These are phyloP conservation scores for Pythium apleroticum DNA, from an alignment of 352 stramenopile genomes.

Conservation along the genomic window DNA sequence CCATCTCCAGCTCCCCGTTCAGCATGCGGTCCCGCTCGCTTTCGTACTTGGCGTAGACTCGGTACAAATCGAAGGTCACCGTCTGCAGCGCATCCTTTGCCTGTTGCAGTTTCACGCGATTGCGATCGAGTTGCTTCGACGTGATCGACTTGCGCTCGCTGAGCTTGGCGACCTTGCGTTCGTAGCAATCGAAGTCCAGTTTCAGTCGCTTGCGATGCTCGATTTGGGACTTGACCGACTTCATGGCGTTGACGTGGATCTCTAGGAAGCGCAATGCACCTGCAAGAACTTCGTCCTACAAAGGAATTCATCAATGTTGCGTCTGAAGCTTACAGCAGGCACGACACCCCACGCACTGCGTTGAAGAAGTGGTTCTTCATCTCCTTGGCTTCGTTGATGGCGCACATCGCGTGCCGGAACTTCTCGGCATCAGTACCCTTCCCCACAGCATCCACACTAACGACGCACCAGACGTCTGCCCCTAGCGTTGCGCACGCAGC, in stretches of 20 bases:
- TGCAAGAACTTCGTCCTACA: constrained; percentile 58
- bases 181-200: constrained; percentile 73
- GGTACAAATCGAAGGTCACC: constrained; percentile 66
- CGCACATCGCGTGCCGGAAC: constrained; percentile 71
- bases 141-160: constrained; percentile 21
- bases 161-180: constrained; percentile 49
- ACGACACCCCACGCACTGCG: constrained; percentile 31
- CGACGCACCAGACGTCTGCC: constrained; percentile 73
- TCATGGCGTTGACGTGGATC: constrained; percentile 79
- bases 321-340: neutral
- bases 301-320: neutral
- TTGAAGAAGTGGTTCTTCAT: constrained; percentile 78
- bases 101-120: constrained; percentile 52
- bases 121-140: constrained; percentile 48
- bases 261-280: constrained; percentile 65
- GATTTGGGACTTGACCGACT: constrained; percentile 71
- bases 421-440: constrained; percentile 67
- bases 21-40: constrained; percentile 74
- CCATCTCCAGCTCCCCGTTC: constrained; percentile 78
- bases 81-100: constrained; percentile 45
- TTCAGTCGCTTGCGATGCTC: constrained; percentile 62
- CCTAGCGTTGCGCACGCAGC: constrained; percentile 59
- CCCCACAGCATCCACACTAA: constrained; percentile 61
- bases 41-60: constrained; percentile 78
- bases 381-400: constrained; percentile 76